These are phyloP conservation scores for Saccharomyces hybrid DNA, from an alignment of 1,139 yeast genomes.

Conservation along the genomic window DNA sequence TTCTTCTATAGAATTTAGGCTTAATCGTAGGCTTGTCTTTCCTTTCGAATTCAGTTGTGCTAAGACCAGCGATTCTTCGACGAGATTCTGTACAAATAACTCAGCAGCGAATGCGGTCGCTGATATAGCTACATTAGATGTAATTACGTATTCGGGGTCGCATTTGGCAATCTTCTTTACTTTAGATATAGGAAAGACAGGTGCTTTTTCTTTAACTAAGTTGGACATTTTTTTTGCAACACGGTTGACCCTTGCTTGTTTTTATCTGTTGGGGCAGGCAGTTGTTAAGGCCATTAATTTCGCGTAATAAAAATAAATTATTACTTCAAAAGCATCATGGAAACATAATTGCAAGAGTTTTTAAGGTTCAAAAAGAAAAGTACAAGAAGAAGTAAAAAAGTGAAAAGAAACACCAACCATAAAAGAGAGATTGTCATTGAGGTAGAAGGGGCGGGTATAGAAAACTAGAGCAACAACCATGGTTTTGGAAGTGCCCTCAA, in stretches of 20 bases:
- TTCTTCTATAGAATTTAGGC: slow-evolving; percentile 65
- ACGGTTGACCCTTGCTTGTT: background rate
- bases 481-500: slow-evolving; percentile 10
- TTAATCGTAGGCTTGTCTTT: slow-evolving; percentile 17
- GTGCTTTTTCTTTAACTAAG: slow-evolving; percentile 9
- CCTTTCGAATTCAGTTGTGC: slow-evolving; percentile 18
- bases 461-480: background rate
- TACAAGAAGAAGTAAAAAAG: background rate
- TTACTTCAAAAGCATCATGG: background rate
- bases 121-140: slow-evolving; percentile 73
- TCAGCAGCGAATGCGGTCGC: slow-evolving; percentile 87
- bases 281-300: background rate
- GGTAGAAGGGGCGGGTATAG: background rate
- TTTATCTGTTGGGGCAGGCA: background rate
- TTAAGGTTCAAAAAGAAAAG: background rate
- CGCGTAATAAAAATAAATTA: background rate
- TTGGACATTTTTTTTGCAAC: slow-evolving; percentile 8
- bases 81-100: slow-evolving; percentile 67
- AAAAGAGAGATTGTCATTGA: slow-evolving; percentile 5
- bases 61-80: slow-evolving; percentile 65
- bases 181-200: slow-evolving; percentile 62
- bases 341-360: background rate
- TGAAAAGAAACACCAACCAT: slow-evolving; percentile 3
- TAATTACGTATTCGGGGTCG: slow-evolving; percentile 74
- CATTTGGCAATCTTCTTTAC: slow-evolving; percentile 77